phyloP scores from a whole-genome alignment of 2,329 filamentous ascomycete species.

The Botrytis hyacinthi region DNA sequence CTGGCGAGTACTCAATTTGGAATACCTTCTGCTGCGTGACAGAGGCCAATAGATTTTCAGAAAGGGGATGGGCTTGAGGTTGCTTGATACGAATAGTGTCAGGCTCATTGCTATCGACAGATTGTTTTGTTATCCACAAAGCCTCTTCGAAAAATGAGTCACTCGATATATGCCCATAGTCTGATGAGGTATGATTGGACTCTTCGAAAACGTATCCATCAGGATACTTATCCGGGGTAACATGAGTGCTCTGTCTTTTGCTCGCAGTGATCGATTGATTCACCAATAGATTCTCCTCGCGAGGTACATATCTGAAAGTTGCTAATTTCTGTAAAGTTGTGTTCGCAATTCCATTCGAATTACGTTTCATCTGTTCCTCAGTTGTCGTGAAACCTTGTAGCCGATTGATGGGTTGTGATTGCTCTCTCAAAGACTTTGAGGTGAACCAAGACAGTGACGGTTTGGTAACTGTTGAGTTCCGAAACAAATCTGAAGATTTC shows the following conservation, averaged over 20 bases:
- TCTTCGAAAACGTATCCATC: neutral
- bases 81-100: neutral
- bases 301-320: slow-evolving; percentile 21
- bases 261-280: neutral
- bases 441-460: slow-evolving; percentile 15
- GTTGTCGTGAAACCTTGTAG: slow-evolving; percentile 34
- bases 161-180: slow-evolving; percentile 8
- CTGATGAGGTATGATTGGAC: slow-evolving; percentile 1
- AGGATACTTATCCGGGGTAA: neutral
- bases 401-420: slow-evolving; percentile 21
- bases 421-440: slow-evolving; percentile 14
- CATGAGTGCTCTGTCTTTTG: neutral
- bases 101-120: neutral
- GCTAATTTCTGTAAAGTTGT: slow-evolving; percentile 21
- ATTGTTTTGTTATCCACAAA: slow-evolving; percentile 21
- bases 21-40: neutral
- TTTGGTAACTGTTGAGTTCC: slow-evolving; percentile 31
- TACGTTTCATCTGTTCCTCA: slow-evolving; percentile 26
- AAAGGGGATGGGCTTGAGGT: neutral
- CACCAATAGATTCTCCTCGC: neutral
- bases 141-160: slow-evolving; percentile 24
- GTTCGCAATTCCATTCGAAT: slow-evolving; percentile 18
- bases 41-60: neutral
- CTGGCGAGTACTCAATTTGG: neutral
- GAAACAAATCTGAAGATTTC: slow-evolving; percentile 26